Percentiles rank a stretch among this genome's conserved stretches.
phyloP scores from a whole-genome alignment of 768 basidiomycete species.

The Dictyophora rubrovolvata region DNA sequence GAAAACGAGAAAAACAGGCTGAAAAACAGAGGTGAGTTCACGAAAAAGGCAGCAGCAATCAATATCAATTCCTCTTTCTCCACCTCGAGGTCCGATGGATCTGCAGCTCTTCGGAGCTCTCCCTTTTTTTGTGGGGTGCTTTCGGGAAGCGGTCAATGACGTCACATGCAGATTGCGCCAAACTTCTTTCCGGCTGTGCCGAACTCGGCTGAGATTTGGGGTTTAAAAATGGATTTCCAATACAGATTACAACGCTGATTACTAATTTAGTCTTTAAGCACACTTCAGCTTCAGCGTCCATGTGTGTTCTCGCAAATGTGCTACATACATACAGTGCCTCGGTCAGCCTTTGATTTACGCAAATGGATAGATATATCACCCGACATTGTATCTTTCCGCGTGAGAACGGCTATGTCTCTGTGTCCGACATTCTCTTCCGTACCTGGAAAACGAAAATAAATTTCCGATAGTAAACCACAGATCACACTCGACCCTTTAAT shows the following conservation, averaged over 20 bases:
- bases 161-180: not conserved
- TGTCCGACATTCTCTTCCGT: conserved; percentile 8
- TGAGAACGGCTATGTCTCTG: conserved; percentile 5
- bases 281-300: not conserved
- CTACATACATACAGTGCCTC: not conserved
- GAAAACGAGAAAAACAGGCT: no score
- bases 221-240: not conserved
- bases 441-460: conserved; percentile 1
- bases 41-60: no score
- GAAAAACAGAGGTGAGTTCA: no score
- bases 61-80: no score
- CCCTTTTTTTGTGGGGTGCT: no score
- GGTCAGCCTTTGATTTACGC: not conserved
- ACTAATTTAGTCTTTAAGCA: no score
- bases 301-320: conserved; percentile 9
- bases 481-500: not conserved
- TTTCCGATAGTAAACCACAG: not conserved
- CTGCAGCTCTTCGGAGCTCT: no score
- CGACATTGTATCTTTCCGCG: conserved; percentile 6
- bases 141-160: not conserved
- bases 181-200: not conserved
- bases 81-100: no score
- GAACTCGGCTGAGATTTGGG: not conserved
- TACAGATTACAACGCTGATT: not conserved
- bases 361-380: not conserved